phyloP scores from a whole-genome alignment of 164 flowering plant species.

The Warburgia ugandensis region DNA sequence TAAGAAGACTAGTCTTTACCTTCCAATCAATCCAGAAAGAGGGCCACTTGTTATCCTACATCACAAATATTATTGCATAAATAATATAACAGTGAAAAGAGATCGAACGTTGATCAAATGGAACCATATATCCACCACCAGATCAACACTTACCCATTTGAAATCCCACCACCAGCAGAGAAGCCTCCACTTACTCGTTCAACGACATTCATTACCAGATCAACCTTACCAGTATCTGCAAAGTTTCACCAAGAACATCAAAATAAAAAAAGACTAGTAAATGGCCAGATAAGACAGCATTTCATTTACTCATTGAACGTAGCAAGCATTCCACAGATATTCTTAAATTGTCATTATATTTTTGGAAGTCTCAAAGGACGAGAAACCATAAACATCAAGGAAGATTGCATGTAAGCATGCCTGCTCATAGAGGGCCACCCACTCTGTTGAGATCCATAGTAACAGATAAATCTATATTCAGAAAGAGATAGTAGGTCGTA shows the following conservation, averaged over 20 bases:
- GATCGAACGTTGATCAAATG: neutral
- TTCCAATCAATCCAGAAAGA: constrained; percentile 89
- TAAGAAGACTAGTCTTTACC: constrained; percentile 35
- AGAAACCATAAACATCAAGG: too few relatives aligned
- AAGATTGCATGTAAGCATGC: too few relatives aligned
- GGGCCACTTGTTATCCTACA: constrained; percentile 96
- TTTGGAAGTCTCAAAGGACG: too few relatives aligned
- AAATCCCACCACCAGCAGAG: constrained; percentile 99
- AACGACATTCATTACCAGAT: constrained; percentile 80
- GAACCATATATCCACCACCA: neutral
- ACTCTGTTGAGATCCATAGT: too few relatives aligned
- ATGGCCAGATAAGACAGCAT: neutral
- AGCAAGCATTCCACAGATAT: too few relatives aligned
- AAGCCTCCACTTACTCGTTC: constrained; percentile 96
- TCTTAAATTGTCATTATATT: too few relatives aligned
- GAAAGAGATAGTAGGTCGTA: too few relatives aligned
- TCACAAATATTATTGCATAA: constrained; percentile 4
- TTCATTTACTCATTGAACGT: neutral
- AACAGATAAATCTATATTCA: too few relatives aligned
- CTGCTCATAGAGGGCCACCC: too few relatives aligned
- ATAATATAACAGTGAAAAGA: neutral
- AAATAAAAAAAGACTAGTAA: neutral
- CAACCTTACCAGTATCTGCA: constrained; percentile 88
- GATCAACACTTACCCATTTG: constrained; percentile 83
- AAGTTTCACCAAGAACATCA: neutral